Evolutionary conservation across 495 filamentous ascomycete species (phyloP).

Genomic region (Penicillium angulare): DNA sequence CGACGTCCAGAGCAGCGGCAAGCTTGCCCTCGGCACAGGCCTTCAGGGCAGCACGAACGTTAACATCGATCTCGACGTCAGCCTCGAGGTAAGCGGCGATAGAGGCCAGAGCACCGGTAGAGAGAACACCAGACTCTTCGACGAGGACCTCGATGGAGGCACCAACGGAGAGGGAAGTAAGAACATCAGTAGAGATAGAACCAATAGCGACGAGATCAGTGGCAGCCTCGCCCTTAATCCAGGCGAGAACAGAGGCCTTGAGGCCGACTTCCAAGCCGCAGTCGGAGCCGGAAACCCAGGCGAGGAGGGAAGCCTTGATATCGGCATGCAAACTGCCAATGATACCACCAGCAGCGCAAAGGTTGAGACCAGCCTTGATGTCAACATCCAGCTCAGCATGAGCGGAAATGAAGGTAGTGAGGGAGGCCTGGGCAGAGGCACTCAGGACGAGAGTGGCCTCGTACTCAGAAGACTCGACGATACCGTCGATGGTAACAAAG

Average conservation of each 20-base stretch:
- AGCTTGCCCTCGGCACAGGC: constrained; percentile 33
- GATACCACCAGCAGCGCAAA: constrained; percentile 40
- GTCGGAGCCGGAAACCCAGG: constrained; percentile 29
- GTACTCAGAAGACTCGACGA: constrained; percentile 30
- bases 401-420: constrained; percentile 30
- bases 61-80: constrained; percentile 28
- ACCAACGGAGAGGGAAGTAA: constrained; percentile 37
- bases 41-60: constrained; percentile 30
- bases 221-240: constrained; percentile 33
- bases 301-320: constrained; percentile 33
- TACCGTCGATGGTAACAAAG: constrained; percentile 42
- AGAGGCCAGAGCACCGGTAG: constrained; percentile 30
- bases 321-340: constrained; percentile 33
- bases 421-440: constrained; percentile 29
- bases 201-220: constrained; percentile 31
- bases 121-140: constrained; percentile 29
- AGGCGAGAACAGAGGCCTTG: constrained; percentile 34
- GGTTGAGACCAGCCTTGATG: constrained; percentile 34
- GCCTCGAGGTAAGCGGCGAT: constrained; percentile 38
- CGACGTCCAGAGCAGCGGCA: constrained; percentile 28
- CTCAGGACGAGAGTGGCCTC: constrained; percentile 34
- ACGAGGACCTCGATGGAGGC: constrained; percentile 33
- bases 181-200: constrained; percentile 27
- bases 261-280: constrained; percentile 33
- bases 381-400: constrained; percentile 24